Evolutionary conservation across 2,329 filamentous ascomycete genomes (phyloP).

Genomic region (Leptodontidium sp.): DNA sequence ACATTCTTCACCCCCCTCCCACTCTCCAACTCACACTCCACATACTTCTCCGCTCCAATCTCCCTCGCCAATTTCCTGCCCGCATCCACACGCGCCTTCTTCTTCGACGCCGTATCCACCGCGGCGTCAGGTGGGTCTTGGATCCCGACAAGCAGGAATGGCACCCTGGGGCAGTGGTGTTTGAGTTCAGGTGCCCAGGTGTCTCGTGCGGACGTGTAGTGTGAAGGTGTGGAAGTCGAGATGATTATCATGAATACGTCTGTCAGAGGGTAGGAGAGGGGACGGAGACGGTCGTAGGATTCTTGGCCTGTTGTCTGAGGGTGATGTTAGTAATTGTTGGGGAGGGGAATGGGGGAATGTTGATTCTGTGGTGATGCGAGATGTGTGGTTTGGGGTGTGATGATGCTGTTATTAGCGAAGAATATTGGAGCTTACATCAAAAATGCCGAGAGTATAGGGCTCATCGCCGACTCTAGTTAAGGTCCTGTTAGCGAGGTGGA

Average conservation of each 20-base stretch:
- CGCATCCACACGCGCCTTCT: neutral
- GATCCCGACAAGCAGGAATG: neutral
- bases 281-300: constrained; percentile 1
- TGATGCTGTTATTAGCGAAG: no score
- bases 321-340: neutral
- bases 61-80: neutral
- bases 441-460: neutral
- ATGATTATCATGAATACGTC: constrained; percentile 6
- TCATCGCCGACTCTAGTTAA: neutral
- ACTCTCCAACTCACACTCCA: constrained; percentile 9
- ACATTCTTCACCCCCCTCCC: neutral
- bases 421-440: neutral
- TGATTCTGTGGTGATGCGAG: neutral
- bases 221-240: neutral
- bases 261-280: neutral
- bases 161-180: neutral
- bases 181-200: constrained; percentile 7
- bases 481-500: neutral
- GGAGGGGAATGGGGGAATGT: neutral
- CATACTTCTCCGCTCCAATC: constrained; percentile 1
- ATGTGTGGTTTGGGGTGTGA: no score
- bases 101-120: neutral
- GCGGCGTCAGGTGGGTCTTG: neutral
- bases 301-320: constrained; percentile 3
- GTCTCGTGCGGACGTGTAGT: neutral